Conservation (phyloP, 2,329 filamentous ascomycete species). For the Knoxdaviesia proteae region DNA sequence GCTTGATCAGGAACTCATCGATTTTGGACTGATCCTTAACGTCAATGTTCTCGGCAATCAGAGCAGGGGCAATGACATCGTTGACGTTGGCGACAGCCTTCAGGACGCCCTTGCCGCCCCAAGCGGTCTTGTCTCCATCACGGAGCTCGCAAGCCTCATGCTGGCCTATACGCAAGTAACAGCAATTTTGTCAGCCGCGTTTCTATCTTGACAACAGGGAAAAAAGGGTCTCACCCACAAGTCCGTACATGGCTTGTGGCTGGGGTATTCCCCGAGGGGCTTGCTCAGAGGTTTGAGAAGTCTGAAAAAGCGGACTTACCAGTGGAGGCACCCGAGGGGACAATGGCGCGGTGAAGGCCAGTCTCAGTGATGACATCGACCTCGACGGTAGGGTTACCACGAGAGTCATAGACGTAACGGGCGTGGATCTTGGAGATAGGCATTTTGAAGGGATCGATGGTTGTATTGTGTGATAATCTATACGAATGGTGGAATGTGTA, state of each 20-base stretch:
- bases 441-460: constrained; percentile 37
- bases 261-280: constrained; percentile 1
- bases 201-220: constrained; percentile 1
- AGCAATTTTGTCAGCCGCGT: constrained; percentile 11
- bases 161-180: constrained; percentile 35
- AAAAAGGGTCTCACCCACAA: neutral
- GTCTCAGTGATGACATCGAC: constrained; percentile 86
- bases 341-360: constrained; percentile 82
- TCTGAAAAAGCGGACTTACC: constrained; percentile 30
- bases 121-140: constrained; percentile 73
- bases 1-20: constrained; percentile 67
- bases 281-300: constrained; percentile 9
- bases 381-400: constrained; percentile 93
- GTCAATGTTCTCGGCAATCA: constrained; percentile 67
- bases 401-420: constrained; percentile 95
- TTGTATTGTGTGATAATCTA: constrained; percentile 1
- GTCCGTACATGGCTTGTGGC: neutral
- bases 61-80: constrained; percentile 53
- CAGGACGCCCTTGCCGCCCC: constrained; percentile 70
- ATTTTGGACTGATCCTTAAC: constrained; percentile 73
- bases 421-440: constrained; percentile 77
- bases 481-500: neutral
- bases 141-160: constrained; percentile 84
- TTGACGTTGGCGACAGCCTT: constrained; percentile 81
- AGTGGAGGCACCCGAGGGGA: constrained; percentile 81